Evolutionary conservation across 2,329 filamentous ascomycete species (phyloP).

Genomic region (Aspergillus felis): DNA sequence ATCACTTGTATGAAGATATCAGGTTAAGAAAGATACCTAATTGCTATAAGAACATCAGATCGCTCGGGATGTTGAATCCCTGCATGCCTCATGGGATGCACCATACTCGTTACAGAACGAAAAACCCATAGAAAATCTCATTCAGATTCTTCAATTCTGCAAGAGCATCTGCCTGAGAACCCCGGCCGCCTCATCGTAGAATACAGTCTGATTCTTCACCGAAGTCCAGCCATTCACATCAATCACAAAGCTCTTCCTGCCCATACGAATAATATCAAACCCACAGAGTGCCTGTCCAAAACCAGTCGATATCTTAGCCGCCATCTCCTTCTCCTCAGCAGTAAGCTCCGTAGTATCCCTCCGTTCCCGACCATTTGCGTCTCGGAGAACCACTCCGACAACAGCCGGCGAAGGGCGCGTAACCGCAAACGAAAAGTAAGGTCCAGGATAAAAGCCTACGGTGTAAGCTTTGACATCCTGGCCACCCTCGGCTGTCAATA

Average conservation of each 20-base stretch:
- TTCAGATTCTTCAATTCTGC: neutral
- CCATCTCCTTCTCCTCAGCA: constrained; percentile 73
- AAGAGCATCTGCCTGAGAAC: constrained; percentile 77
- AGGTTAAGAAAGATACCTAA: no score
- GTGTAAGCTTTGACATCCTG: constrained; percentile 97
- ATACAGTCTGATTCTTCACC: constrained; percentile 93
- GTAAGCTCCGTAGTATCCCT: constrained; percentile 80
- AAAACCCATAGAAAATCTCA: no score
- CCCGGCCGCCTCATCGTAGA: constrained; percentile 79
- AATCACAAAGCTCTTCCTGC: constrained; percentile 85
- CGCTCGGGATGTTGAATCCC: no score
- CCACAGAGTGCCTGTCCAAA: constrained; percentile 91
- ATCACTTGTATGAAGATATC: no score
- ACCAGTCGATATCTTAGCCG: constrained; percentile 74
- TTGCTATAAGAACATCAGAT: no score
- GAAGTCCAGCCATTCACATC: constrained; percentile 98
- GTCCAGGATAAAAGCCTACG: constrained; percentile 55
- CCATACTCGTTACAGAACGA: no score
- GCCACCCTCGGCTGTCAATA: constrained; percentile 85
- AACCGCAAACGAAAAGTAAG: constrained; percentile 84
- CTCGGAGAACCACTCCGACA: constrained; percentile 83
- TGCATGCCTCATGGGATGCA: no score
- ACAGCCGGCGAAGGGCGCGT: constrained; percentile 92
- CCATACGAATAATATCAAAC: constrained; percentile 79
- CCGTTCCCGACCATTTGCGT: constrained; percentile 89